Evolutionary conservation across 2,329 filamentous ascomycete genomes (phyloP), one percentile per base, ranked within the genome.

Genomic region (Rutstroemia sp.): DNA sequence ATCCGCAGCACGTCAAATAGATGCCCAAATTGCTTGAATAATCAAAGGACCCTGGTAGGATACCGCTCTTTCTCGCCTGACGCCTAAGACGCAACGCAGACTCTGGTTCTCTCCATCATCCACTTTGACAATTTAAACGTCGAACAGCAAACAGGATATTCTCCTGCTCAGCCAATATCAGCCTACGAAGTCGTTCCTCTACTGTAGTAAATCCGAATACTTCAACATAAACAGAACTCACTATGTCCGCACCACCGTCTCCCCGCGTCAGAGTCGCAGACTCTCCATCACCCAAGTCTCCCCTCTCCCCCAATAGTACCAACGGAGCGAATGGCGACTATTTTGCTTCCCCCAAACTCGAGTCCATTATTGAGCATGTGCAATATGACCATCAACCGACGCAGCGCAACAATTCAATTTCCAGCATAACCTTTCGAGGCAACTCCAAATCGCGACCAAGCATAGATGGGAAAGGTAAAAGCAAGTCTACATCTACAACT

Each of bases 291-390:
- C 44, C 62, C 48, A 60, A 54, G 39, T 58, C 63, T 23, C 61
- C 65, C 12, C 48, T 62, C 45, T 64, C 62, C 39, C 62, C 66
- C 9, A 57, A 63, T 48, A 58, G 51, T 12, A 40, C 63, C 17
- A 40, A 58, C n/a, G 51, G 39, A 40, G 51, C 48, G 9, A 56
- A 38, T 23, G 57, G 61, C 8, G 48, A 46, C 38, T 62, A 58
- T 50, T 51, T 65, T 40, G 44, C 50, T 19, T 58, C 61, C 16
- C 61, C 62, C 25, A 64, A 60, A 10, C 61, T 70, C 1, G 60
- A 65, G 48, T 61, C 66, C 12, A 70, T 70, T 52, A 65, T 64
- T 48, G 68, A 70, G 54, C 66, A 70, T 56, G 66, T 68, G 38
- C 58, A 63, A 45, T 63, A 66, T 55, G 60, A 64, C 23, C 64